phyloP scores from a whole-genome alignment of 192 early-diverging fungal species.

The Dissophora globulifera region DNA sequence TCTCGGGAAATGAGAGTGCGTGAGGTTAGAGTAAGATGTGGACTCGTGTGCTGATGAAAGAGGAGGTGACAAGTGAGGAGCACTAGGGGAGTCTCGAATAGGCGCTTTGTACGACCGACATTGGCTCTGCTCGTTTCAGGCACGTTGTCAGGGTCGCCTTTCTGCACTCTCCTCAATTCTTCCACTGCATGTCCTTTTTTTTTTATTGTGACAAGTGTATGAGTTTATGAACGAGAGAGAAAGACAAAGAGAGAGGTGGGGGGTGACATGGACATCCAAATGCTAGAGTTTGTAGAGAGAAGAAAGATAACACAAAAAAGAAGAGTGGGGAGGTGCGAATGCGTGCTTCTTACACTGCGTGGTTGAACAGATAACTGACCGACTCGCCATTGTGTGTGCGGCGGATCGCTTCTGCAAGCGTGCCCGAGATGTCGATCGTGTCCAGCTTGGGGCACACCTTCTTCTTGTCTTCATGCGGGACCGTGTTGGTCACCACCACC shows the following conservation, averaged over 20 bases:
- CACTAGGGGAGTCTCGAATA: too few relatives aligned
- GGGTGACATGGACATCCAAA: conserved; percentile 1
- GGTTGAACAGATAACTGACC: conserved; percentile 83
- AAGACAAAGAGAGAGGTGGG: background rate
- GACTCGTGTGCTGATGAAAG: too few relatives aligned
- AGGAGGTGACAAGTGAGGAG: too few relatives aligned
- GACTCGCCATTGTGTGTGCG: conserved; percentile 97
- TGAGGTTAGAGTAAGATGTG: too few relatives aligned
- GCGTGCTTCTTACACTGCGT: conserved; percentile 45
- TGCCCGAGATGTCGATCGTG: conserved; percentile 84
- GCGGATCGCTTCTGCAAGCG: conserved; percentile 88
- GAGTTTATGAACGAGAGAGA: conserved; percentile 1
- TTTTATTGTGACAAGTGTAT: conserved; percentile 5
- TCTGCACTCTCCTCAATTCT: too few relatives aligned
- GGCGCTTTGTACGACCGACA: too few relatives aligned
- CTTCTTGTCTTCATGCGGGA: conserved; percentile 85
- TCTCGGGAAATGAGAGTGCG: too few relatives aligned
- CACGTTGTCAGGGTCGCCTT: too few relatives aligned
- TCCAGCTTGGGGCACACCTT: conserved; percentile 81
- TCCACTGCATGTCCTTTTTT: too few relatives aligned
- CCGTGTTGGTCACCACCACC: conserved; percentile 85
- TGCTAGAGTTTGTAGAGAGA: background rate
- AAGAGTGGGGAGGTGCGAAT: conserved; percentile 20
- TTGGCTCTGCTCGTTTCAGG: too few relatives aligned
- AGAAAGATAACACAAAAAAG: conserved; percentile 13